phyloP scores from a whole-genome alignment of 2,329 filamentous ascomycete species.

The Botrytis hyacinthi region DNA sequence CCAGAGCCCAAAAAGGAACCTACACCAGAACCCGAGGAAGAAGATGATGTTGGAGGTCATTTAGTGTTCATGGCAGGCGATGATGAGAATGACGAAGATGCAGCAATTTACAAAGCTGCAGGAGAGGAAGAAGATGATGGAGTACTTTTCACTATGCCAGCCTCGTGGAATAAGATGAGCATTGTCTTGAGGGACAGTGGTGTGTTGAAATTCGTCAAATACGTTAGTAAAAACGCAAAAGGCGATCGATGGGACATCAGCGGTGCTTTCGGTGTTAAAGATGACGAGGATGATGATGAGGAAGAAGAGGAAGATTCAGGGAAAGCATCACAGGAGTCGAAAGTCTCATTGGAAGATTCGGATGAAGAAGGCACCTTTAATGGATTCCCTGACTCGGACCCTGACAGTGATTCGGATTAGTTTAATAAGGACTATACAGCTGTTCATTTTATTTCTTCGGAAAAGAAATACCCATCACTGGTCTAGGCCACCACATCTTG shows the following conservation, averaged over 20 bases:
- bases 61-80: conserved; percentile 94
- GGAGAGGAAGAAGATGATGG: conserved; percentile 69
- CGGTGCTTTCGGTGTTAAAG: conserved; percentile 71
- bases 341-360: conserved; percentile 40
- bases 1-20: conserved; percentile 13
- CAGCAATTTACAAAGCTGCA: conserved; percentile 80
- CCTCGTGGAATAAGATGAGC: conserved; percentile 85
- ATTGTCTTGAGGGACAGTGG: conserved; percentile 86
- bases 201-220: conserved; percentile 92
- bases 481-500: neutral
- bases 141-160: conserved; percentile 66
- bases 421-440: neutral
- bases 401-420: conserved; percentile 38
- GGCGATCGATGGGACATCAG: conserved; percentile 93
- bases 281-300: conserved; percentile 47
- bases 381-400: conserved; percentile 50
- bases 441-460: neutral
- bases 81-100: conserved; percentile 68
- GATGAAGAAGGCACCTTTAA: conserved; percentile 57
- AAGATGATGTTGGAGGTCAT: conserved; percentile 68
- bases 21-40: conserved; percentile 33
- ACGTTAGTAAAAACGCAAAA: conserved; percentile 76
- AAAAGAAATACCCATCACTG: neutral
- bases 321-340: conserved; percentile 32
- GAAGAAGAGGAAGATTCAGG: conserved; percentile 36